Percentiles rank a stretch among this genome's conserved stretches.
These are phyloP conservation scores for Turnera subulata DNA, from an alignment of 345 rosid genomes.

Conservation along the genomic window DNA sequence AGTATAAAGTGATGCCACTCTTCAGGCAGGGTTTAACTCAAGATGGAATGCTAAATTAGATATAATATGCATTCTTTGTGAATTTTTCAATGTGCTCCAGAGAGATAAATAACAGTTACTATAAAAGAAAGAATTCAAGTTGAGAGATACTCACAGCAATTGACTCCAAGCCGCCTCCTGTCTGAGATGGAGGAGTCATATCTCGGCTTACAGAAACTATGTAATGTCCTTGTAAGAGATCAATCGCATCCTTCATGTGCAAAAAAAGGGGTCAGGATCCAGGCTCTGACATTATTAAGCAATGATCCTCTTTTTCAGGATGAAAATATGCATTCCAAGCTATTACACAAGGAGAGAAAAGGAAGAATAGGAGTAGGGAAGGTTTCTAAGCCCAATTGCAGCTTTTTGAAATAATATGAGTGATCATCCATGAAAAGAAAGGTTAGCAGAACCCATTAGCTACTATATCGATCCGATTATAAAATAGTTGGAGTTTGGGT, in stretches of 20 bases:
- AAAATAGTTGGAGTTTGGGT: too few relatives aligned
- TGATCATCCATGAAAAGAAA: too few relatives aligned
- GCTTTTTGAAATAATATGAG: too few relatives aligned
- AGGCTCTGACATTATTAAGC: background rate
- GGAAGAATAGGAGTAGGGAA: too few relatives aligned
- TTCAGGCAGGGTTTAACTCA: background rate
- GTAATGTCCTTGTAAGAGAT: slow-evolving; percentile 32
- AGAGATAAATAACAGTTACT: background rate
- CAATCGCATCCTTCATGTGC: slow-evolving; percentile 30
- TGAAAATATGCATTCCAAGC: background rate
- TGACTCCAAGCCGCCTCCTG: slow-evolving; percentile 55
- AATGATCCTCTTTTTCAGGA: too few relatives aligned
- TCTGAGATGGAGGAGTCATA: slow-evolving; percentile 47
- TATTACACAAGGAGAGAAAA: background rate
- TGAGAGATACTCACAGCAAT: slow-evolving; percentile 61
- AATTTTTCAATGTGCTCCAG: background rate
- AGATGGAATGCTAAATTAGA: background rate
- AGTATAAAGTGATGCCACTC: background rate
- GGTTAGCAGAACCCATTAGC: too few relatives aligned
- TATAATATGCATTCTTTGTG: background rate
- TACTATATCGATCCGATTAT: too few relatives aligned
- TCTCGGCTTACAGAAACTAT: slow-evolving; percentile 59
- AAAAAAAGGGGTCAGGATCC: background rate
- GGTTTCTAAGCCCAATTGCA: too few relatives aligned
- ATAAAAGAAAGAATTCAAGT: background rate